Evolutionary conservation across 306 rosid genomes (phyloP).

Genomic region (Pyrus communis): DNA sequence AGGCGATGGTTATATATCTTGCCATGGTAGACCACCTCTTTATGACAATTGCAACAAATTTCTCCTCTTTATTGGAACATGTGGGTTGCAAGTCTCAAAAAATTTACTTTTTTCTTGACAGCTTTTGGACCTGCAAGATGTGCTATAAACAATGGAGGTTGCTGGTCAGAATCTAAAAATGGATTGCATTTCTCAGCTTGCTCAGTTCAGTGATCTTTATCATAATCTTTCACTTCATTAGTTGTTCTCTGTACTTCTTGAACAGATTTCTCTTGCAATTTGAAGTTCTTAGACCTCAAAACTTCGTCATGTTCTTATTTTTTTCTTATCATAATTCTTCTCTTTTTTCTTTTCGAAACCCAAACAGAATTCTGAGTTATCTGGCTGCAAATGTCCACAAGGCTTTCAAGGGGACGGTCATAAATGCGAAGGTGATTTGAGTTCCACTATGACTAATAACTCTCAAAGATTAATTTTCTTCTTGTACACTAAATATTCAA

Average conservation of each 20-base stretch:
- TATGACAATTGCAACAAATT: not conserved
- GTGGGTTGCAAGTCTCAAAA: not conserved
- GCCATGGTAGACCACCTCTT: slow-evolving; percentile 48
- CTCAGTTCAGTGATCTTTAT: slow-evolving; percentile 69
- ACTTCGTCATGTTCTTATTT: not conserved
- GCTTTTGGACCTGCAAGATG: slow-evolving; percentile 97
- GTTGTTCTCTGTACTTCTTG: not conserved
- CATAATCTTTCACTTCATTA: slow-evolving; percentile 7
- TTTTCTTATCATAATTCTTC: slow-evolving; percentile 11
- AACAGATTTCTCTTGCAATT: not conserved
- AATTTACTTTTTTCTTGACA: slow-evolving; percentile 28
- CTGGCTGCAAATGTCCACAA: slow-evolving; percentile 66
- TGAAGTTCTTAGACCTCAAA: not conserved
- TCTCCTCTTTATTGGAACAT: not conserved
- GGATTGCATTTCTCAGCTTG: slow-evolving; percentile 64
- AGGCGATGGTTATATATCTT: slow-evolving; percentile 80
- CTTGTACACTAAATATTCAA: not conserved
- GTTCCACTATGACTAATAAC: not conserved
- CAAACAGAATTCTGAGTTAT: slow-evolving; percentile 46
- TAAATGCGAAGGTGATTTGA: slow-evolving; percentile 58
- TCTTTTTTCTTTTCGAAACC: not conserved
- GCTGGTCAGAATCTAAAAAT: slow-evolving; percentile 67
- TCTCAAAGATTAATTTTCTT: not conserved
- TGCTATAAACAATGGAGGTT: slow-evolving; percentile 71
- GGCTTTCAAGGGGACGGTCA: slow-evolving; percentile 73